Evolutionary conservation across 1,139 yeast species (phyloP), one percentile per base, ranked within the genome.

Genomic region (Suhomyces taliae): DNA sequence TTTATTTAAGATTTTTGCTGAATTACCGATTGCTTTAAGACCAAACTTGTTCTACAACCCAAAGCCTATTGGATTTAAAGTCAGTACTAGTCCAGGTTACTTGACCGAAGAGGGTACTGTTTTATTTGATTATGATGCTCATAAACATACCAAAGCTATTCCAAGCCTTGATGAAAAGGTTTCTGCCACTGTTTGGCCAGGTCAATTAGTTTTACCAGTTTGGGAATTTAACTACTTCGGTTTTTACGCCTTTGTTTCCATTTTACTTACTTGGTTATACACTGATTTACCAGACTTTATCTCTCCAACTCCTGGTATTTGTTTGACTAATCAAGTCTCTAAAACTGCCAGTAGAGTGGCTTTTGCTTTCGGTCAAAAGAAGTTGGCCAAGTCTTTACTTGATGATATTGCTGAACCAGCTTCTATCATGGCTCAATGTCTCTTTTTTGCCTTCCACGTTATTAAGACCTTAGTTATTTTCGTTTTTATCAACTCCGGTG

Each of bases 261-360:
- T 76, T 7, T 71, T 90, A 59, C 45, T 78, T 11, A 69, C 69
- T 15, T 93, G 99, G 98, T 78, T 93, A 52, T 93, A 91, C 66
- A 83, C 96, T 4, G 98, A 93, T 68, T 76, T 93, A 62, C 99
- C 99, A 1, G 96, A 90, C 61, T 79, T 76, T 57, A 74, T 90
- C 48, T 81, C 91, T 37, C 97, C 97, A 43, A 91, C 98, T 4
- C 98, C 98, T 0, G 97, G 97, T 29, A 77, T 83, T 49, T 86
- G 93, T 54, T 73, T 90, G 49, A 86, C 95, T n/a, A 83, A 83
- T 60, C 82, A 84, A 55, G 53, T 82, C 27, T 70, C 83, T 36
- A 66, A 69, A 53, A 32, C 64, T 9, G 54, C 74, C 24, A 67
- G 75, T 27, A 53, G 53, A 36, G 43, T 75, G 7, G 74, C 79